Percentiles rank a stretch among this genome's conserved stretches.
Conservation (phyloP, 2,329 filamentous ascomycete genomes). For the Neophaeococcomyces mojaviensis region DNA sequence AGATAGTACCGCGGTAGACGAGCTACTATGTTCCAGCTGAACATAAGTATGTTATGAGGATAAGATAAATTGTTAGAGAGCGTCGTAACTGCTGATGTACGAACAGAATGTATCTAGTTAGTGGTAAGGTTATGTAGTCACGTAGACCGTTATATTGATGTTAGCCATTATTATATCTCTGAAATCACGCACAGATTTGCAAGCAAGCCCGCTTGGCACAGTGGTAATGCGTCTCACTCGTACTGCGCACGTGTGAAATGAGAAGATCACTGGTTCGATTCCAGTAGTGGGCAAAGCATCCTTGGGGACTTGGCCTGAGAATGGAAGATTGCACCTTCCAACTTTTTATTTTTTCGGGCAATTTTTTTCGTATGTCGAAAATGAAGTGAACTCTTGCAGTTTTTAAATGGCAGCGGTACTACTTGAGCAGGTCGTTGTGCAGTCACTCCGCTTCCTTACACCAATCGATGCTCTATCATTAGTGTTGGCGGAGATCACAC, state of each 20-base stretch:
- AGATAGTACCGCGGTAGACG: neutral
- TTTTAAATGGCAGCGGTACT: no score
- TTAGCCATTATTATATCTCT: neutral
- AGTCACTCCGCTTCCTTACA: no score
- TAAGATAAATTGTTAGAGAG: no score
- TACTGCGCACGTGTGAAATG: conserved; percentile 16
- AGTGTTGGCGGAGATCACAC: no score
- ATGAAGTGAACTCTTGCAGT: no score
- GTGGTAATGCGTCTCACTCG: conserved; percentile 25
- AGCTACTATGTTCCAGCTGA: no score
- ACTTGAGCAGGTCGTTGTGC: no score
- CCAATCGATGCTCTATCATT: no score
- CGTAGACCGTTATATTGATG: neutral
- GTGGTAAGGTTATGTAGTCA: neutral
- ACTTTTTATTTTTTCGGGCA: neutral
- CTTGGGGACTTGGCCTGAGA: neutral
- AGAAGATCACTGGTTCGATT: conserved; percentile 24
- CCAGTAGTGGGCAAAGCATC: conserved; percentile 12
- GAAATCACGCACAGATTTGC: conserved; percentile 7
- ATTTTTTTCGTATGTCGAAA: no score
- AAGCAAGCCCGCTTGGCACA: conserved; percentile 17
- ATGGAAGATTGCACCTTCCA: neutral
- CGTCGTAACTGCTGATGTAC: no score
- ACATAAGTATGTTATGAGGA: no score
- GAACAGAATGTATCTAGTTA: neutral